These are phyloP conservation scores for Yarrowia deformans DNA, from an alignment of 805 yeast species.

Conservation along the genomic window DNA sequence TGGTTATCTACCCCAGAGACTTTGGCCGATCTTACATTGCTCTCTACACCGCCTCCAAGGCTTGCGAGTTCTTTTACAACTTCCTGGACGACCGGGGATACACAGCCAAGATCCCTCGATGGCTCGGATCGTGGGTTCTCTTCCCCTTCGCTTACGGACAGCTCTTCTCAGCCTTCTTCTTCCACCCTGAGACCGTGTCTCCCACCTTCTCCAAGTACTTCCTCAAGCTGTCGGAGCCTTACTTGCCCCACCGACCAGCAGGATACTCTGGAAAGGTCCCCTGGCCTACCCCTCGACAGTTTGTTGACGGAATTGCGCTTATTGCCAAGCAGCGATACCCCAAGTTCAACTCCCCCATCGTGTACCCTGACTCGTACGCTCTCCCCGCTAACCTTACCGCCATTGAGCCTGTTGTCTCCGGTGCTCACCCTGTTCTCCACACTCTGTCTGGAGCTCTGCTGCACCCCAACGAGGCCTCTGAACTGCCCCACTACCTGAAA, in stretches of 20 bases:
- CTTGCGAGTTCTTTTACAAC: constrained; percentile 51
- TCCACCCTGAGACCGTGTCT: constrained; percentile 51
- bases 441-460: constrained; percentile 49
- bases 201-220: constrained; percentile 47
- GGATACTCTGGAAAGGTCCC: constrained; percentile 47
- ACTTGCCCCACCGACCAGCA: constrained; percentile 48
- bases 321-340: constrained; percentile 50
- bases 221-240: constrained; percentile 47
- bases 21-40: constrained; percentile 47
- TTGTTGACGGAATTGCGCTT: constrained; percentile 48
- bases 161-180: constrained; percentile 50
- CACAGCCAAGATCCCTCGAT: constrained; percentile 50
- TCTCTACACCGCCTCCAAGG: constrained; percentile 49
- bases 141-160: constrained; percentile 54
- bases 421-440: constrained; percentile 50
- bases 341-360: constrained; percentile 47
- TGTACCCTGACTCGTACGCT: constrained; percentile 45
- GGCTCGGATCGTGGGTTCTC: constrained; percentile 53
- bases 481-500: constrained; percentile 44
- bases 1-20: constrained; percentile 46
- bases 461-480: constrained; percentile 48
- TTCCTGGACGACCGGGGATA: constrained; percentile 50
- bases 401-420: constrained; percentile 46
- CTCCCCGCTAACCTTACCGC: constrained; percentile 42
- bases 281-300: constrained; percentile 50